phyloP scores from a whole-genome alignment of 371 early-diverging fungal genomes.

The Lichtheimia ornata region DNA sequence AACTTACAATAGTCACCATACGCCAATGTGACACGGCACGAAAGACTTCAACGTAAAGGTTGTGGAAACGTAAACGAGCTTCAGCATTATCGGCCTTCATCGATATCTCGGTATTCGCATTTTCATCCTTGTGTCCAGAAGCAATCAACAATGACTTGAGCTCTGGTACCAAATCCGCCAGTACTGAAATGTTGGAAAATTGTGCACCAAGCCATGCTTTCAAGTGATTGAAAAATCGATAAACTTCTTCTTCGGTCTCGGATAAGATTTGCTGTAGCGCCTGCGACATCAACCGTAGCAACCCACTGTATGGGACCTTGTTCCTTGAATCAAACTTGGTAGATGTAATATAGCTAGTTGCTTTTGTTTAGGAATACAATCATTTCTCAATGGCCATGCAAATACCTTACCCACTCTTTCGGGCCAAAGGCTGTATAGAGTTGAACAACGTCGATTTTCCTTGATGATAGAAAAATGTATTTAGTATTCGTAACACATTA shows the following conservation, averaged over 20 bases:
- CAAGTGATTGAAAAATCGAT: slow-evolving; percentile 32
- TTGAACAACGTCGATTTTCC: slow-evolving; percentile 47
- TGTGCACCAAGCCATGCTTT: slow-evolving; percentile 35
- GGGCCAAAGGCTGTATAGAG: slow-evolving; percentile 35
- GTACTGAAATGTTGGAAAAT: slow-evolving; percentile 32
- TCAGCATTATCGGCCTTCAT: slow-evolving; percentile 41
- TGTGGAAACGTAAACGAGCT: slow-evolving; percentile 42
- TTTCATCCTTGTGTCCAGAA: background rate
- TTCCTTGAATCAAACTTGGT: slow-evolving; percentile 45
- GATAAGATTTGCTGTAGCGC: slow-evolving; percentile 46
- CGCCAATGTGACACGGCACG: slow-evolving; percentile 42
- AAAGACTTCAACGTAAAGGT: slow-evolving; percentile 43
- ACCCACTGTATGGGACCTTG: slow-evolving; percentile 39
- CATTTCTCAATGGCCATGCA: background rate
- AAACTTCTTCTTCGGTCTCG: slow-evolving; percentile 41
- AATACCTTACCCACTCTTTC: slow-evolving; percentile 39
- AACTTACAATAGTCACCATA: slow-evolving; percentile 46
- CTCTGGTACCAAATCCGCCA: slow-evolving; percentile 45
- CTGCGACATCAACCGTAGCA: slow-evolving; percentile 41
- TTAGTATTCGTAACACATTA: background rate
- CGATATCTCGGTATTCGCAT: slow-evolving; percentile 15
- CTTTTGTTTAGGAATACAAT: background rate
- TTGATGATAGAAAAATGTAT: slow-evolving; percentile 2
- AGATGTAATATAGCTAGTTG: slow-evolving; percentile 33
- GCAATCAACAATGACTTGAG: slow-evolving; percentile 30